Evolutionary conservation across 768 basidiomycete species (phyloP).

Genomic region (Suillus ampliporus): DNA sequence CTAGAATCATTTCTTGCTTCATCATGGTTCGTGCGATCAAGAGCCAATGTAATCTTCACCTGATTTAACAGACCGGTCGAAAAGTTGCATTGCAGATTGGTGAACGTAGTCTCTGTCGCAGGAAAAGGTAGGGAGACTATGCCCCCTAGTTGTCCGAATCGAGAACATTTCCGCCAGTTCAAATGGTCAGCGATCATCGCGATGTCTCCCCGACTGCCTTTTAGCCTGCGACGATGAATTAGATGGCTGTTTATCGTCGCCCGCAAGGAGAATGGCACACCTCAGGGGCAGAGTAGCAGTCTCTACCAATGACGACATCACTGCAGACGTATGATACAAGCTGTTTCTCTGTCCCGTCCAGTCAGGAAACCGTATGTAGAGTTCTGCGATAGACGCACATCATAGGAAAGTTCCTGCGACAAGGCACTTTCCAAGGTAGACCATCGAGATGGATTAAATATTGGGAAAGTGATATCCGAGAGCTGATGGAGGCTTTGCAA

Average conservation of each 20-base stretch:
- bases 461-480: constrained; percentile 55
- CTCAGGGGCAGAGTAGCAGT: constrained; percentile 63
- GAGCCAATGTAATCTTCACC: not conserved
- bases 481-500: constrained; percentile 55
- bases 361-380: constrained; percentile 17
- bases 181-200: constrained; percentile 51
- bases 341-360: constrained; percentile 35
- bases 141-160: constrained; percentile 63
- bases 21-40: not conserved
- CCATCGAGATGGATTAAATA: constrained; percentile 54
- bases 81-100: constrained; percentile 42
- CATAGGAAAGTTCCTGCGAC: constrained; percentile 30
- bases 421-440: constrained; percentile 25
- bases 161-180: constrained; percentile 57
- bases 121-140: constrained; percentile 48
- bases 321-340: constrained; percentile 58
- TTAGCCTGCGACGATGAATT: constrained; percentile 34
- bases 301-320: constrained; percentile 64
- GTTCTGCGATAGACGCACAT: constrained; percentile 34
- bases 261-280: constrained; percentile 36
- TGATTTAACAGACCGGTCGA: constrained; percentile 38
- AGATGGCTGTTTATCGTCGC: not conserved
- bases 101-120: constrained; percentile 32
- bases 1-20: constrained; percentile 16
- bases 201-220: constrained; percentile 45